Evolutionary conservation across 1,139 yeast genomes (phyloP).

Genomic region (Scheffersomyces titani): DNA sequence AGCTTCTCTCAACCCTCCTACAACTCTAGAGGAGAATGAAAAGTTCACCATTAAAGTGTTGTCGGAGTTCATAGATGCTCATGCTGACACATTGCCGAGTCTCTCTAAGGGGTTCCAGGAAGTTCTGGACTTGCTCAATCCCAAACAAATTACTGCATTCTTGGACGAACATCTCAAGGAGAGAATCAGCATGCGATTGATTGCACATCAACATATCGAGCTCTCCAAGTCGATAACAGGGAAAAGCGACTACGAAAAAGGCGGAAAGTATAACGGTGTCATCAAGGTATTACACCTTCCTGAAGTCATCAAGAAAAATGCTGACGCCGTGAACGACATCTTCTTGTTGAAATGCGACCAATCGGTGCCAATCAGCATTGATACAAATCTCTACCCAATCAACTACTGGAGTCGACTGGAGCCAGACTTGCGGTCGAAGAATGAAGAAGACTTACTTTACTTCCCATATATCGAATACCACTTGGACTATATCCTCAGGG

Average conservation of each 20-base stretch:
- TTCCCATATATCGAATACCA: slow-evolving; percentile 88
- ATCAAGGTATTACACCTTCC: slow-evolving; percentile 65
- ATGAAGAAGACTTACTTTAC: slow-evolving; percentile 20
- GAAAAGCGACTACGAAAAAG: slow-evolving; percentile 19
- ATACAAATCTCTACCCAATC: slow-evolving; percentile 37
- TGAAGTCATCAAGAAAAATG: slow-evolving; percentile 59
- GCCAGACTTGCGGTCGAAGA: slow-evolving; percentile 20
- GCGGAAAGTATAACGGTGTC: slow-evolving; percentile 65
- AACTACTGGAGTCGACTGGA: slow-evolving; percentile 38
- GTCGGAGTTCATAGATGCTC: slow-evolving; percentile 64
- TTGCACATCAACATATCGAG: slow-evolving; percentile 82
- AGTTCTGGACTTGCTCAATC: slow-evolving; percentile 54
- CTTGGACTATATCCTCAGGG: slow-evolving; percentile 82
- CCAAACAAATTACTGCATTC: slow-evolving; percentile 56
- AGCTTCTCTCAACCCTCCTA: slow-evolving; percentile 37
- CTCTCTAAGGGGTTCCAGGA: slow-evolving; percentile 84
- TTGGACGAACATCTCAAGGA: slow-evolving; percentile 80
- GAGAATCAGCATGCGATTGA: slow-evolving; percentile 78
- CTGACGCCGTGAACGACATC: slow-evolving; percentile 78
- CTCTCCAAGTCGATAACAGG: slow-evolving; percentile 11
- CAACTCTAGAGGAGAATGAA: slow-evolving; percentile 54
- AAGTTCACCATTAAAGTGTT: slow-evolving; percentile 51
- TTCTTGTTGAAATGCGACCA: slow-evolving; percentile 81
- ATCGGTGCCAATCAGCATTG: slow-evolving; percentile 60
- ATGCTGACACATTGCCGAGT: slow-evolving; percentile 78